Evolutionary conservation across 139 green algal species (phyloP).

Genomic region (Micractinium sp.): DNA sequence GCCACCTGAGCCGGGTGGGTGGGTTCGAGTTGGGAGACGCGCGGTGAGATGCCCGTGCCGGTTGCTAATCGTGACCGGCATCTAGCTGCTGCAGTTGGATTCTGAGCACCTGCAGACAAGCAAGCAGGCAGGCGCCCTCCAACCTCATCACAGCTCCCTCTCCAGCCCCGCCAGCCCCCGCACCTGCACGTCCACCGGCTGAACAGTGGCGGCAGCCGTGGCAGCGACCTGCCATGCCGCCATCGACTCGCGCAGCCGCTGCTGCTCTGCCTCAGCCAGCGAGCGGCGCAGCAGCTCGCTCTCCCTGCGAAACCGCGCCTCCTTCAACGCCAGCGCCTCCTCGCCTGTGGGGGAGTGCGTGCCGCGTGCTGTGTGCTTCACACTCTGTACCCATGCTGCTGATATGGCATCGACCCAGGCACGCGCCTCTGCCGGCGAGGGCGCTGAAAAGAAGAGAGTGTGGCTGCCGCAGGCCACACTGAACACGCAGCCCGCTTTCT

Average conservation of each 20-base stretch:
- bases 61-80: too few species aligned
- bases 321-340: slow-evolving; percentile 37
- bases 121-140: neutral
- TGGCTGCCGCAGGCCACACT: slow-evolving; percentile 47
- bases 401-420: slow-evolving; percentile 68
- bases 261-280: slow-evolving; percentile 26
- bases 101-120: neutral
- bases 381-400: slow-evolving; percentile 71
- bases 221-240: slow-evolving; percentile 21
- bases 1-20: neutral
- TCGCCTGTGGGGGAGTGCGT: slow-evolving; percentile 20
- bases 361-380: slow-evolving; percentile 66
- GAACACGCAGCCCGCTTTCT: slow-evolving; percentile 41
- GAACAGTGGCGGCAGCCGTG: neutral
- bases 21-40: neutral
- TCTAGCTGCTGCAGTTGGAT: too few species aligned
- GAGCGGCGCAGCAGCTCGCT: slow-evolving; percentile 54
- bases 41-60: neutral
- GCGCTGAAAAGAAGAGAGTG: slow-evolving; percentile 39
- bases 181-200: neutral
- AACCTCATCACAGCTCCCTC: slow-evolving; percentile 33
- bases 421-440: slow-evolving; percentile 27
- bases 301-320: slow-evolving; percentile 61
- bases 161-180: neutral
- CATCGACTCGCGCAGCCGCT: slow-evolving; percentile 8